Percentiles rank a stretch among this genome's conserved stretches.
These are phyloP conservation scores for Phytophthora idaei DNA, from an alignment of 352 stramenopile genomes.

Conservation along the genomic window DNA sequence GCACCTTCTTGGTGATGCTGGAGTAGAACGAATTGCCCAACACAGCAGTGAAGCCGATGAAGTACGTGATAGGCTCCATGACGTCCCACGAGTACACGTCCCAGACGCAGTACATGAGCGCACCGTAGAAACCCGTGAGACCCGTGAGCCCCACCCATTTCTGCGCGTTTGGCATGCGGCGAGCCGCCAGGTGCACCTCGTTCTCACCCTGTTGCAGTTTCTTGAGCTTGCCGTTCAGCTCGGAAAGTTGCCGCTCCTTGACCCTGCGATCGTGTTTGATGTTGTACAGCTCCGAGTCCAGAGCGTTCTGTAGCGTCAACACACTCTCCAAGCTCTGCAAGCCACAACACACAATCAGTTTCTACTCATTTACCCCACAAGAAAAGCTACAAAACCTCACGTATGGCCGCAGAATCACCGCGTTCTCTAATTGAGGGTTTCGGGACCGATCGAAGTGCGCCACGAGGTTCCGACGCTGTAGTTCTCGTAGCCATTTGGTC, in stretches of 20 bases:
- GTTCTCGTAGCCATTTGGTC: constrained; percentile 77
- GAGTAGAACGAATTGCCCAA: constrained; percentile 85
- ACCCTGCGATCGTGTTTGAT: constrained; percentile 67
- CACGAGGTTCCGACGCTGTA: constrained; percentile 77
- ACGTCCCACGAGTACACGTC: constrained; percentile 90
- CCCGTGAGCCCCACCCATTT: constrained; percentile 73
- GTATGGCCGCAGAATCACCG: constrained; percentile 72
- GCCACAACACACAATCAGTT: neutral
- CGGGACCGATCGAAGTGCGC: constrained; percentile 76
- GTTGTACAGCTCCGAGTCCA: constrained; percentile 80
- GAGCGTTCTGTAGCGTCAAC: constrained; percentile 66
- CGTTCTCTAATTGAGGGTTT: constrained; percentile 71
- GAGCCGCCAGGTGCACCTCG: constrained; percentile 51
- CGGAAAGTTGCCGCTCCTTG: constrained; percentile 55
- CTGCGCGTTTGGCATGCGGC: constrained; percentile 64
- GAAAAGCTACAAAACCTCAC: constrained; percentile 36
- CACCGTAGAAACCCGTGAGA: constrained; percentile 71
- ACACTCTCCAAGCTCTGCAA: constrained; percentile 73
- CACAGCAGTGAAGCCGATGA: constrained; percentile 88
- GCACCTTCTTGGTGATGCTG: constrained; percentile 72
- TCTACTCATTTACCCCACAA: neutral
- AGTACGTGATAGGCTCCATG: constrained; percentile 92
- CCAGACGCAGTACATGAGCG: constrained; percentile 84
- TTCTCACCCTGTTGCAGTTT: constrained; percentile 55
- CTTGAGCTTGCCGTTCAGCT: constrained; percentile 52